Evolutionary conservation across 345 rosid species (phyloP).

Genomic region (Chamaenerion angustifolium): DNA sequence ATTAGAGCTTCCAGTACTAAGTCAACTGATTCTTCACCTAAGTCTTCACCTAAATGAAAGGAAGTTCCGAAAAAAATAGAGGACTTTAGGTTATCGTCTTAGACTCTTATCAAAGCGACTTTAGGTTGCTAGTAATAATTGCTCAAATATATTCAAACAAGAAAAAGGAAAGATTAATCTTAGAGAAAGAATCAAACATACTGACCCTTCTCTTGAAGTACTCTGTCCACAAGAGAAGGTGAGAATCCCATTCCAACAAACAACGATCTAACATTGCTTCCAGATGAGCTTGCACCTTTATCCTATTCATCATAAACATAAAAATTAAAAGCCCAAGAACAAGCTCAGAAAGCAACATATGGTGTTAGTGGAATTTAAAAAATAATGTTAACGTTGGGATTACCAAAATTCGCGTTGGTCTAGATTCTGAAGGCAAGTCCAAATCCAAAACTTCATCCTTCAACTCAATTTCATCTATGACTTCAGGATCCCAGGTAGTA

Average conservation of each 20-base stretch:
- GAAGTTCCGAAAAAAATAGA: conserved; percentile 7
- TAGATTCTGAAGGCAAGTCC: conserved; percentile 29
- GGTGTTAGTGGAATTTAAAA: neutral
- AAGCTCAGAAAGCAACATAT: neutral
- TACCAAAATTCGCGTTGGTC: conserved; percentile 35
- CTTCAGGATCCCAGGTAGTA: conserved; percentile 19
- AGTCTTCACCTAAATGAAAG: conserved; percentile 48
- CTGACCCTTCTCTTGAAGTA: conserved; percentile 66
- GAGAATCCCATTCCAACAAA: conserved; percentile 70
- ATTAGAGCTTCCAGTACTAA: conserved; percentile 57
- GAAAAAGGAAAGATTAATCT: neutral
- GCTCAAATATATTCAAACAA: too few relatives aligned
- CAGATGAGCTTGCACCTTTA: conserved; percentile 67
- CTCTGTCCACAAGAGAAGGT: conserved; percentile 56
- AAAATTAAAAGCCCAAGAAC: conserved; percentile 1
- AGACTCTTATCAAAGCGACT: too few relatives aligned
- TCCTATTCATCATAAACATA: conserved; percentile 30
- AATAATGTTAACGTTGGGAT: neutral
- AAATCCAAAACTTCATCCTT: conserved; percentile 54
- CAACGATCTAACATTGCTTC: conserved; percentile 43
- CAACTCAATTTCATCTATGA: conserved; percentile 16
- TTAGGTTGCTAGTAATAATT: too few relatives aligned
- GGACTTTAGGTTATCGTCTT: too few relatives aligned
- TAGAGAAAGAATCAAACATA: neutral
- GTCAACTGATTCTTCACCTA: conserved; percentile 62